Evolutionary conservation across 2,329 filamentous ascomycete genomes (phyloP).

Genomic region (Fusarium sterilihyphosum): DNA sequence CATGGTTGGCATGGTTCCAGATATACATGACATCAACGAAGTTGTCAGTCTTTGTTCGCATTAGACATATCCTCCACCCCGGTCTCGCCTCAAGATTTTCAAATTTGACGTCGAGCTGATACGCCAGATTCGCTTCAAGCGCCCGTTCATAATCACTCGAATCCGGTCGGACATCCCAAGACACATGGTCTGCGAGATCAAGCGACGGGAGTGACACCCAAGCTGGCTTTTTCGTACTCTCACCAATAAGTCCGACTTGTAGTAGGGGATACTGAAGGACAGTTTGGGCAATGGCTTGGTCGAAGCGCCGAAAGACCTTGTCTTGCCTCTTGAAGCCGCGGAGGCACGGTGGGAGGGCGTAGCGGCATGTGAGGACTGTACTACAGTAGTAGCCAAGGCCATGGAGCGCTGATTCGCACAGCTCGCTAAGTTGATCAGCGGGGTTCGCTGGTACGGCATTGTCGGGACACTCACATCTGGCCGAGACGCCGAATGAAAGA

Average conservation of each 20-base stretch:
- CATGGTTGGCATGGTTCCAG: background rate
- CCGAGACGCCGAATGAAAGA: slow-evolving; percentile 1
- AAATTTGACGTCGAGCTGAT: slow-evolving; percentile 3
- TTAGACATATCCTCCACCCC: background rate
- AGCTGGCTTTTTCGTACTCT: background rate
- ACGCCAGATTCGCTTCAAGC: background rate
- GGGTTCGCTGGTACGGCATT: too few species aligned
- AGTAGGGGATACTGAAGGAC: background rate
- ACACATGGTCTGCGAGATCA: slow-evolving; percentile 1
- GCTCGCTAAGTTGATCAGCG: background rate
- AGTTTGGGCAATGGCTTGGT: background rate
- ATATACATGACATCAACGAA: slow-evolving; percentile 10
- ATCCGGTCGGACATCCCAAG: background rate
- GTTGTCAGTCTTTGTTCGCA: background rate
- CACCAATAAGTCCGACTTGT: background rate
- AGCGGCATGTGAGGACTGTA: background rate
- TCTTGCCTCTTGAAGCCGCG: background rate
- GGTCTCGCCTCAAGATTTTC: background rate
- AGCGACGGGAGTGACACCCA: background rate
- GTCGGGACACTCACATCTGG: background rate
- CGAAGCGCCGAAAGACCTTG: background rate
- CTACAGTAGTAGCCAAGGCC: background rate
- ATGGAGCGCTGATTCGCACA: slow-evolving; percentile 8
- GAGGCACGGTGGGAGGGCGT: background rate
- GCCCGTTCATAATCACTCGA: background rate